Percentiles rank a stretch among this genome's conserved stretches.
Conservation (phyloP, 2,329 filamentous ascomycete species). For the Fusarium guadeloupense region DNA sequence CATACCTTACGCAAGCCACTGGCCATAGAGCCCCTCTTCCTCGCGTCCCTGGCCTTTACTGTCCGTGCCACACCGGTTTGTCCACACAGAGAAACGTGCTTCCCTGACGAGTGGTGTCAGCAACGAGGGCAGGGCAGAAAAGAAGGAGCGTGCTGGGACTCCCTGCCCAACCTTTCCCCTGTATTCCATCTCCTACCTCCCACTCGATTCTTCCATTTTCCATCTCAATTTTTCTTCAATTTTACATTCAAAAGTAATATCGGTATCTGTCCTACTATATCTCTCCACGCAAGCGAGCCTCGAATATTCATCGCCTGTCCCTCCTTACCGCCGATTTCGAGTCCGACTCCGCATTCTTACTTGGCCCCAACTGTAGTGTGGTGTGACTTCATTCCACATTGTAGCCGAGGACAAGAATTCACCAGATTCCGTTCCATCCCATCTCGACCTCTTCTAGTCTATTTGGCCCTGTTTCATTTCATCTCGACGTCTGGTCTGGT, state of each 20-base stretch:
- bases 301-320: constrained; percentile 1
- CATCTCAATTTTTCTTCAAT: neutral
- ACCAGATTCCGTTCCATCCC: constrained; percentile 1
- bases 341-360: constrained; percentile 28
- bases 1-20: constrained; percentile 30
- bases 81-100: constrained; percentile 24
- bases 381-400: constrained; percentile 42
- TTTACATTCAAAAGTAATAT: constrained; percentile 1
- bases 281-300: neutral
- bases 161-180: constrained; percentile 32
- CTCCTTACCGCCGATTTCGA: constrained; percentile 18
- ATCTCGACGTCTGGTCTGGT: constrained; percentile 12
- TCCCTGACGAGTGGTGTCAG: constrained; percentile 27
- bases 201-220: constrained; percentile 6
- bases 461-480: no score
- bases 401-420: constrained; percentile 1
- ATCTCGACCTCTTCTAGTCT: neutral
- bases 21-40: constrained; percentile 24
- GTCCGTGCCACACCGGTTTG: constrained; percentile 22
- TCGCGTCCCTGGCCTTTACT: constrained; percentile 10
- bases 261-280: no score
- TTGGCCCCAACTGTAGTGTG: constrained; percentile 13
- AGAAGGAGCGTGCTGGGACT: constrained; percentile 22
- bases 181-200: constrained; percentile 18
- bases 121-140: constrained; percentile 35